Conservation (phyloP, 495 filamentous ascomycete genomes). For the Trichoderma gamsii region DNA sequence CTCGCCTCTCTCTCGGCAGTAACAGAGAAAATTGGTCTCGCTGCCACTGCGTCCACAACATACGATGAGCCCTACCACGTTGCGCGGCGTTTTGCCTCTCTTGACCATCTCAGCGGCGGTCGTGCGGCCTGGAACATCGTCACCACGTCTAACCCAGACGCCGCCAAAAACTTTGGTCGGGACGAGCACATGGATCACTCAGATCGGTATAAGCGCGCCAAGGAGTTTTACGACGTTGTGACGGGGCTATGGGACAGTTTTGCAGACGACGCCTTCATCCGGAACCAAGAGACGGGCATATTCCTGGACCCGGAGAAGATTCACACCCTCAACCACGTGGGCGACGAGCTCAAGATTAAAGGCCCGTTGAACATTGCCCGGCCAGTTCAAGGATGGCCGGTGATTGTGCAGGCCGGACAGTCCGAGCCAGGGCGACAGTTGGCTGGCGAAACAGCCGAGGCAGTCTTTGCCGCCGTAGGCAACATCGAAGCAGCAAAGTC, state of each 20-base stretch:
- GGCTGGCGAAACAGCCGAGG: constrained; percentile 51
- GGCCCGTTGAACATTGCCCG: constrained; percentile 51
- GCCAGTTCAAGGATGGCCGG: constrained; percentile 51
- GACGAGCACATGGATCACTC: constrained; percentile 51
- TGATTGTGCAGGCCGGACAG: constrained; percentile 51
- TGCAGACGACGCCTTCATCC: constrained; percentile 49
- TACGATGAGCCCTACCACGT: constrained; percentile 52
- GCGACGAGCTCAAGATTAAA: constrained; percentile 38
- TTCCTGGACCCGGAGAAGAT: constrained; percentile 44
- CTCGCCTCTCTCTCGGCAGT: constrained; percentile 46
- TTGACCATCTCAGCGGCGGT: constrained; percentile 55
- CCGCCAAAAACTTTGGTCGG: constrained; percentile 49
- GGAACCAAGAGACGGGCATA: constrained; percentile 41
- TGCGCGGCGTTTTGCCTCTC: constrained; percentile 51
- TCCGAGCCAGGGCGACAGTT: constrained; percentile 48
- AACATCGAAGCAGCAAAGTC: constrained; percentile 41
- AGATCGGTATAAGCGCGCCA: constrained; percentile 52
- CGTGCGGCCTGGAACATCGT: constrained; percentile 62
- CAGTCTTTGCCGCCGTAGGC: constrained; percentile 40
- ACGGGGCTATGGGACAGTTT: constrained; percentile 52
- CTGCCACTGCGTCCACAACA: constrained; percentile 48
- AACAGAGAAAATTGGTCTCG: constrained; percentile 46
- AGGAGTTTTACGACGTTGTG: constrained; percentile 55
- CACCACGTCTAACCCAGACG: constrained; percentile 51
- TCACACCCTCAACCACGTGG: constrained; percentile 46